Base-by-base conservation (phyloP, 768 basidiomycete genomes). In the Mrakia frigida region DNA sequence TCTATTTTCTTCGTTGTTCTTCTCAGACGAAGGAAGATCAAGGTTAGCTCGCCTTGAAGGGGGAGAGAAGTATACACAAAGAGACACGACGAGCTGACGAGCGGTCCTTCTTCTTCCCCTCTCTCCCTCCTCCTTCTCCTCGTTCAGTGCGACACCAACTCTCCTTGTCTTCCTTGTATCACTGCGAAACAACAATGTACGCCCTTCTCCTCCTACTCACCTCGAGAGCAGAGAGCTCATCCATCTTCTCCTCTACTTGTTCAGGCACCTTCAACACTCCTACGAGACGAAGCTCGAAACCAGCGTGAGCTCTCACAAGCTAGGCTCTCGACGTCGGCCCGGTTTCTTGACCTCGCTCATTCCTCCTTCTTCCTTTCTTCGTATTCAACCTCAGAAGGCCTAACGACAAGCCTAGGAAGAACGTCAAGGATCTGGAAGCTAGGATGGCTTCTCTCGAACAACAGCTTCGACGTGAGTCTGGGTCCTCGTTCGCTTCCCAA, bases 251-350 rank as follows among this genome's bases (percentile, higher is more conserved):
- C 35, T 21, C 37, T 60, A 10, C 59, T 28, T 2, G 6, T 41
- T 7, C 35, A 63, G 83, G 84, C 78, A 84, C 84, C 14, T 84
- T 84, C 77, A 81, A 83, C 59, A 83, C 83, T 13, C 84, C 82
- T 3, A 81, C 82, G 4, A 61, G 82, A 52, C 65, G 82, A 28
- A 75, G 78, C n/a, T 79, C 77, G 56, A 75, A 79, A 63, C 77
- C 72, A 52, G 60, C 33, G 75, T 46, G 28, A 71, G 65, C 31
- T 21, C 39, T 25, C 43, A 50, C 35, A 25, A 28, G 31, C 18
- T 39, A 35, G 73, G 35, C 63, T 56, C 25, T 60, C n/a, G 7
- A 41, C 14, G 37, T 69, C 63, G 33, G 77, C 52, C 9, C 73
- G 72, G 37, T 39, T 61, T 31, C 75, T 67, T n/a, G 63, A 21